These are phyloP conservation scores for Chaetomium sp. DNA, from an alignment of 2,329 filamentous ascomycete genomes.

Conservation along the genomic window DNA sequence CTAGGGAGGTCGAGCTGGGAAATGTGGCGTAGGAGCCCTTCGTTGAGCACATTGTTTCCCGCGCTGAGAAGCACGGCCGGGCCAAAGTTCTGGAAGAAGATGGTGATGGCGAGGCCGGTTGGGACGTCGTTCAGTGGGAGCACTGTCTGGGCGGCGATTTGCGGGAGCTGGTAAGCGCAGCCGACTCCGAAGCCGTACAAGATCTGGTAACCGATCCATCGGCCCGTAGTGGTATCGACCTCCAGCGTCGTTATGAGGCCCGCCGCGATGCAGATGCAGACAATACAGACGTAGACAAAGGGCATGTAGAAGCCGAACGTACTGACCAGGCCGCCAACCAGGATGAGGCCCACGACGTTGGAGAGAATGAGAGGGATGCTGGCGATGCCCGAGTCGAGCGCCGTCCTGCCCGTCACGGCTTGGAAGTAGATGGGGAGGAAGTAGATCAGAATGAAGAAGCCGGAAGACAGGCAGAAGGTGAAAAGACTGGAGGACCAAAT, in stretches of 20 bases:
- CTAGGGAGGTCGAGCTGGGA: neutral
- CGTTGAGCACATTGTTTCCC: neutral
- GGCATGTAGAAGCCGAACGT: neutral
- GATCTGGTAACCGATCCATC: conserved; percentile 3
- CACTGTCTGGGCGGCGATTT: neutral
- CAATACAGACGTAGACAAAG: neutral
- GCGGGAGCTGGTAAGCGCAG: neutral
- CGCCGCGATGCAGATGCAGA: neutral
- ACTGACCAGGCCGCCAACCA: neutral
- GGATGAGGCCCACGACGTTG: neutral
- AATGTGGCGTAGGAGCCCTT: neutral
- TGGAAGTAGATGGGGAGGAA: too few species aligned
- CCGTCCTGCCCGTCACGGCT: too few species aligned
- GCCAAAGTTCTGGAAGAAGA: neutral
- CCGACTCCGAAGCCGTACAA: neutral
- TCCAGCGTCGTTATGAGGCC: neutral
- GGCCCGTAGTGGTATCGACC: neutral
- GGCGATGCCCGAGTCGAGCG: neutral
- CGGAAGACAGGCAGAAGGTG: too few species aligned
- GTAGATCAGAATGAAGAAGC: too few species aligned
- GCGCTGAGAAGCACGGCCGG: neutral
- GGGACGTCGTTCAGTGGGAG: neutral
- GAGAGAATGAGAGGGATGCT: neutral
- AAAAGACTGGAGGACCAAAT: too few species aligned
- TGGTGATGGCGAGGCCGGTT: neutral